Base-by-base conservation (phyloP, 192 early-diverging fungal genomes). In the Backusella liffmaniae region DNA sequence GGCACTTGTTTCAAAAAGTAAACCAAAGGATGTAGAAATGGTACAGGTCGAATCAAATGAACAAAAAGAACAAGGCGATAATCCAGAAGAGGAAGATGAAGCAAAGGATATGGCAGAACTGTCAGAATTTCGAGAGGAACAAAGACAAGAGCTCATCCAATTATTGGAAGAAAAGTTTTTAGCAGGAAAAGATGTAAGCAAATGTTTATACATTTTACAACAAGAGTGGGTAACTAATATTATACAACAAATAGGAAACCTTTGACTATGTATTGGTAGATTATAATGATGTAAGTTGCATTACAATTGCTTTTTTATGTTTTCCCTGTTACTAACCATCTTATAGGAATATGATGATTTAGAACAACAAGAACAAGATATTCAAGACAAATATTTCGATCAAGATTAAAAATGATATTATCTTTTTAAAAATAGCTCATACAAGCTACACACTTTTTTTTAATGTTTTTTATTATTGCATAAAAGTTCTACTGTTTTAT, bases 191-290 rank as follows among this genome's bases (percentile, higher is more conserved):
- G 85, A 86, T 66, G 82, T 84, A 73, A 82, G 80, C 73, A 15
- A 39, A 32, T 34, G 21, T 26, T 35, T 16, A 4, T 65, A 15
- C 13, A 9, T 73, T 46, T n/a, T 12, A 66, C 10, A 8, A 37
- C 13, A 32, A 7, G 1, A 41, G 34, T 51, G 35, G 56, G 1
- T 10, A 29, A 12, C 56, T 21, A 44, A 62, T 10, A 4, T 5
- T 18, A 13, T 39, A 44, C 29, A 29, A 49, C 23, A 37, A 3
- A 80, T 75, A 37, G 70, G 30, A 73, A 59, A 62, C 56, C 21
- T 86, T 86, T 72, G 83, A 86, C 73, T 86, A 86, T 65, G 67
- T 46, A 26, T 5, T 34, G 15, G 83, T 86, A 0, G 85, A 86
- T 68, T 74, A 79, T 39, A 82, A 84, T 51, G 80, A 84, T 16